phyloP scores from a whole-genome alignment of 1,139 yeast genomes.

The Candida labiduridarum region DNA sequence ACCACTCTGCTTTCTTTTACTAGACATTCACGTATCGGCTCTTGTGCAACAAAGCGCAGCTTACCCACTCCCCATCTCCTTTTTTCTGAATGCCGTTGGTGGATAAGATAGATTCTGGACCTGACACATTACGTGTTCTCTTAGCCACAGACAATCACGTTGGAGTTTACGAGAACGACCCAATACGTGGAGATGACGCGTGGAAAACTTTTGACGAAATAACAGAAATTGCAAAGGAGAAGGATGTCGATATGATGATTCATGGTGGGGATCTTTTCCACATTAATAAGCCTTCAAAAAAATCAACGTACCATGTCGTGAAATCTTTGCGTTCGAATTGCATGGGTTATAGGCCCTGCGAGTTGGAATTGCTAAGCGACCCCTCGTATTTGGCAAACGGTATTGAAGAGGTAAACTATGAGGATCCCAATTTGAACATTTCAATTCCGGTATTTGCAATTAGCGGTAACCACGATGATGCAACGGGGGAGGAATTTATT shows the following conservation, averaged over 20 bases:
- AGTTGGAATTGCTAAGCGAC: constrained; percentile 80
- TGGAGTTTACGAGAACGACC: constrained; percentile 88
- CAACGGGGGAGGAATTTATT: constrained; percentile 85
- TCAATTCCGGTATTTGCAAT: constrained; percentile 94
- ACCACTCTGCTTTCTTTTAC: too few relatives aligned
- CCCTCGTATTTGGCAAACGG: constrained; percentile 63
- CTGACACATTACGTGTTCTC: constrained; percentile 72
- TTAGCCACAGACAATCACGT: constrained; percentile 96
- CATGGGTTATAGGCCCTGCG: constrained; percentile 87
- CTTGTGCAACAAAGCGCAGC: neutral
- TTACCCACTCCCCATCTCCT: neutral
- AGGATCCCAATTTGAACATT: constrained; percentile 86
- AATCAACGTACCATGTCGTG: constrained; percentile 83
- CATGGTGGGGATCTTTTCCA: constrained; percentile 96
- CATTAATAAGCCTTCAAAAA: constrained; percentile 83
- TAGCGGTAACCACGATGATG: constrained; percentile 96
- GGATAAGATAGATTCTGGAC: constrained; percentile 41
- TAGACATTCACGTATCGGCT: too few relatives aligned
- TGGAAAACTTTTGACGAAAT: constrained; percentile 88
- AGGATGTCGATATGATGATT: constrained; percentile 84
- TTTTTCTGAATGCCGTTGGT: constrained; percentile 40
- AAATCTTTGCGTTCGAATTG: constrained; percentile 70
- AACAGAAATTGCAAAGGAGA: constrained; percentile 66
- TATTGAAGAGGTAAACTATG: constrained; percentile 76
- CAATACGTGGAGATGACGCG: constrained; percentile 88